Evolutionary conservation across 169 alveolate genomes (phyloP).

Genomic region (Plasmodium blacklocki): DNA sequence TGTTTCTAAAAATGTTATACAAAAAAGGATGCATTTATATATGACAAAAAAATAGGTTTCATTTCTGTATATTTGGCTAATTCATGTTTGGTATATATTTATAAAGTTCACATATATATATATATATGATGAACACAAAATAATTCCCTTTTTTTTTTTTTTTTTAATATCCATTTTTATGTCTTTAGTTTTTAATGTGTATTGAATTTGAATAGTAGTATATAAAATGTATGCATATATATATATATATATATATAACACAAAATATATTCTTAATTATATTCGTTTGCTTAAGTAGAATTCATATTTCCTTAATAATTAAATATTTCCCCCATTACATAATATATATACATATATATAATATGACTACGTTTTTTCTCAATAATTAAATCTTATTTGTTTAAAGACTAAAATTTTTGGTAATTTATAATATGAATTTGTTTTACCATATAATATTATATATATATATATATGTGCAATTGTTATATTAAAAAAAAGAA

Average conservation of each 20-base stretch:
- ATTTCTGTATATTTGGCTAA: too few species aligned
- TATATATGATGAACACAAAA: too few species aligned
- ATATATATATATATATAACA: too few species aligned
- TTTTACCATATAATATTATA: background rate
- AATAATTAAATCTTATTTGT: conserved; percentile 16
- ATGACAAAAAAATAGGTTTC: background rate
- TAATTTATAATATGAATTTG: conserved; percentile 35
- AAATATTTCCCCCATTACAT: too few species aligned
- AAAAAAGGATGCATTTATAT: background rate
- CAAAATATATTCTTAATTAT: background rate
- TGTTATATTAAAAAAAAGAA: too few species aligned
- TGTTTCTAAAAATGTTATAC: conserved; percentile 89
- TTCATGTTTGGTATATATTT: background rate
- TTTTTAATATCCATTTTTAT: background rate
- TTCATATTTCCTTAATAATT: background rate
- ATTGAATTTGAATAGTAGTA: too few species aligned
- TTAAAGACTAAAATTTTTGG: conserved; percentile 32
- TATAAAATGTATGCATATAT: too few species aligned
- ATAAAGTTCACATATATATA: too few species aligned
- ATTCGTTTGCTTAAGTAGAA: conserved; percentile 3
- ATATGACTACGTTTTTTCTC: too few species aligned
- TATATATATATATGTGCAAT: background rate
- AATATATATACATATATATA: too few species aligned
- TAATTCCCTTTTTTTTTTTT: background rate
- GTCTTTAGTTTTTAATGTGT: too few species aligned